Evolutionary conservation across 2,329 filamentous ascomycete genomes (phyloP).

Genomic region (Beauveria pseudobassiana): DNA sequence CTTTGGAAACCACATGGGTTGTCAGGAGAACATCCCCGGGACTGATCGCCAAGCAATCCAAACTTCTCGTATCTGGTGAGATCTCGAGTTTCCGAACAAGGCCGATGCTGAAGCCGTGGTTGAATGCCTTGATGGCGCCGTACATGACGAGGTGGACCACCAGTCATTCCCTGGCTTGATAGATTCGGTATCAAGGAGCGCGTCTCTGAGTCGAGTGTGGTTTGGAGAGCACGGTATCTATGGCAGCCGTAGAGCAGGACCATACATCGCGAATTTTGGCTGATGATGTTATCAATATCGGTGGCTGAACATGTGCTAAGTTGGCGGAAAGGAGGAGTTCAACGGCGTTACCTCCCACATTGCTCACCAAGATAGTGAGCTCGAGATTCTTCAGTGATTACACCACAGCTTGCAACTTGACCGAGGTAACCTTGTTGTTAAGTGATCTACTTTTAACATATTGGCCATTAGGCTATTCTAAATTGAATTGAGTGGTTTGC

Average conservation of each 20-base stretch:
- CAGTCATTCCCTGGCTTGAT: constrained; percentile 19
- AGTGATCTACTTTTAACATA: too few species aligned
- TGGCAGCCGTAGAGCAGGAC: background rate
- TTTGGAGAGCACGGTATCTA: background rate
- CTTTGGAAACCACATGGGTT: too few species aligned
- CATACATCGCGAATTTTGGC: background rate
- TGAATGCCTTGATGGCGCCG: constrained; percentile 24
- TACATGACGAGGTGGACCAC: constrained; percentile 24
- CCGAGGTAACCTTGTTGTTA: background rate
- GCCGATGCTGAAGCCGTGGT: constrained; percentile 20
- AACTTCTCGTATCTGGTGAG: background rate
- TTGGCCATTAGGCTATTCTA: too few species aligned
- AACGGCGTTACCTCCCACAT: background rate
- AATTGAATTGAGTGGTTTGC: too few species aligned
- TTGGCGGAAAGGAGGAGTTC: background rate
- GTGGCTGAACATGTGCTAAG: background rate
- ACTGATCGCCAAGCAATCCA: background rate
- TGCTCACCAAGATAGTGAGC: background rate
- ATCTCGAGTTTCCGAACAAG: constrained; percentile 19
- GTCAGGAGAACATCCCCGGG: background rate
- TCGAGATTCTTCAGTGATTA: background rate
- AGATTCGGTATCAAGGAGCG: constrained; percentile 24
- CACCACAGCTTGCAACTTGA: background rate
- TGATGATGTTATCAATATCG: background rate
- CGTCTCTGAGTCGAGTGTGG: constrained; percentile 16